These are phyloP conservation scores for Neurospora sp. DNA, from an alignment of 495 filamentous ascomycete genomes.

Conservation along the genomic window DNA sequence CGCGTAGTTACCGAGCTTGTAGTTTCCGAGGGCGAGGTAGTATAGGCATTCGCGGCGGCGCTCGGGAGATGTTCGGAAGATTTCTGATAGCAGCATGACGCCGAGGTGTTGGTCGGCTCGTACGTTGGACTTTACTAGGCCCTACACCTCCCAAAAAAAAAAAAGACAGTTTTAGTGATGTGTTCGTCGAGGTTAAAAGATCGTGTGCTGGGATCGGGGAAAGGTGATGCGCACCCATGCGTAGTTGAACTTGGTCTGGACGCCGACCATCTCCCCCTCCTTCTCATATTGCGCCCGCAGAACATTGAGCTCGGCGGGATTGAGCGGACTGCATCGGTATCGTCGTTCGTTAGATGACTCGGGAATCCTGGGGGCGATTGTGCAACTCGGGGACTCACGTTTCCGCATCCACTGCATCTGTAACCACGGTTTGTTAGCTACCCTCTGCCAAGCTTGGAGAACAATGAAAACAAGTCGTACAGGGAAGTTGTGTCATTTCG, in stretches of 20 bases:
- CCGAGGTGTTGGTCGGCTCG: conserved; percentile 89
- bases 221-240: conserved; percentile 61
- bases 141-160: conserved; percentile 15
- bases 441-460: not conserved
- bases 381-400: conserved; percentile 45
- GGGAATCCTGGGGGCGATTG: not conserved
- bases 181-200: not conserved
- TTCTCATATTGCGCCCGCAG: conserved; percentile 89
- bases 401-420: conserved; percentile 96
- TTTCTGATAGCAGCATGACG: conserved; percentile 87
- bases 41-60: conserved; percentile 94
- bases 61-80: conserved; percentile 85
- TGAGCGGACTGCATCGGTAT: conserved; percentile 56
- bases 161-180: too few relatives aligned
- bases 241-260: conserved; percentile 99
- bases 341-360: conserved; percentile 3
- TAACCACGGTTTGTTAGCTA: conserved; percentile 8
- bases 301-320: conserved; percentile 80
- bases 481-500: conserved; percentile 60
- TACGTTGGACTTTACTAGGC: conserved; percentile 80
- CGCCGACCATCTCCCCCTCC: conserved; percentile 89
- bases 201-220: not conserved
- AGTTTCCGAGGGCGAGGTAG: conserved; percentile 93
- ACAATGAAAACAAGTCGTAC: conserved; percentile 26
- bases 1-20: conserved; percentile 94